phyloP scores from a whole-genome alignment of 768 basidiomycete species.

The Asterophora parasitica region DNA sequence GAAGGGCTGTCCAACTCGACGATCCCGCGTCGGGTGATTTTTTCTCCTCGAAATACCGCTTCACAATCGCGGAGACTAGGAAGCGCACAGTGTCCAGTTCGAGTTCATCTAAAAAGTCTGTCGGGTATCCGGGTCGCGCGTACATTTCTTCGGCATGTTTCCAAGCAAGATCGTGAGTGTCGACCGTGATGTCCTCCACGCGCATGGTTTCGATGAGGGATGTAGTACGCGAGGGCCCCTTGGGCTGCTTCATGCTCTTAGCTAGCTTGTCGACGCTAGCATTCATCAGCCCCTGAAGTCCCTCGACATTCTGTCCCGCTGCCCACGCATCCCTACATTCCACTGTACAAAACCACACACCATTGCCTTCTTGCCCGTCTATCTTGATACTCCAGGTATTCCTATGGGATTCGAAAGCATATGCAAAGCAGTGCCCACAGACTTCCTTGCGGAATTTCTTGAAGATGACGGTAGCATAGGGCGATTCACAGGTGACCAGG shows the following conservation, averaged over 20 bases:
- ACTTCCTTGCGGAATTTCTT: constrained; percentile 64
- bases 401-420: constrained; percentile 47
- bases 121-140: constrained; percentile 16
- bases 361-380: constrained; percentile 19
- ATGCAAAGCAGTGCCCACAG: constrained; percentile 61
- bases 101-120: constrained; percentile 39
- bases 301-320: constrained; percentile 26
- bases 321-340: constrained; percentile 44
- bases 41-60: constrained; percentile 34
- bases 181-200: constrained; percentile 29
- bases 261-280: constrained; percentile 32
- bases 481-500: constrained; percentile 39
- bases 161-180: constrained; percentile 45
- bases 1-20: constrained; percentile 42
- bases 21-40: constrained; percentile 5
- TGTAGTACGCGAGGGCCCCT: constrained; percentile 8
- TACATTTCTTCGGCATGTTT: constrained; percentile 29
- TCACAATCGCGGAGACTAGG: constrained; percentile 46
- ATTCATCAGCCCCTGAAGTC: constrained; percentile 27
- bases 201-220: constrained; percentile 21
- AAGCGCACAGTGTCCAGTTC: constrained; percentile 58
- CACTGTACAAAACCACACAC: constrained; percentile 55
- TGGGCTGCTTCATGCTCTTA: constrained; percentile 24
- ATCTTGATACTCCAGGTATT: constrained; percentile 42
- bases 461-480: constrained; percentile 55